These are phyloP conservation scores for Chlamydomonas reinhardtii DNA, from an alignment of 163 green algal genomes.

Conservation along the genomic window DNA sequence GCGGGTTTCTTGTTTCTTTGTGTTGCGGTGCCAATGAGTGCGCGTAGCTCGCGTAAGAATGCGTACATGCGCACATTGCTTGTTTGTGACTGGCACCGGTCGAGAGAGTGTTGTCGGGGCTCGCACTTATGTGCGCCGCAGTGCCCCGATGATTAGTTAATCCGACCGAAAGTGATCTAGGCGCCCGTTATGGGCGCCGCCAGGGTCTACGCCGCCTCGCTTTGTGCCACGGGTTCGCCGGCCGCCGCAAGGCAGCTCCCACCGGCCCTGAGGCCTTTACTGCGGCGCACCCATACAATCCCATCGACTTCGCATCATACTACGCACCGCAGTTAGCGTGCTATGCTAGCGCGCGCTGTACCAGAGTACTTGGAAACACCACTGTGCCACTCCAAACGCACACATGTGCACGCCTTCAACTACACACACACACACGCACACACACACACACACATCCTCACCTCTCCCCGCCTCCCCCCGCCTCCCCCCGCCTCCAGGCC, in stretches of 20 bases:
- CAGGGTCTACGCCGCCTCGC: not conserved
- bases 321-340: no score
- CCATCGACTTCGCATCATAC: no score
- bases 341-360: no score
- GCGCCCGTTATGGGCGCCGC: slow-evolving; percentile 45
- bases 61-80: not conserved
- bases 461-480: not conserved
- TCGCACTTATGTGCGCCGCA: not conserved
- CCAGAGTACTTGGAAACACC: no score
- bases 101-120: slow-evolving; percentile 49
- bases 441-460: no score
- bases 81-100: not conserved
- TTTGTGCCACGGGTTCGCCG: not conserved
- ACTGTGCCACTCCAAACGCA: no score
- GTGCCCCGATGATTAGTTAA: slow-evolving; percentile 47
- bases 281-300: slow-evolving; percentile 8
- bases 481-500: not conserved
- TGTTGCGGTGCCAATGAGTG: no score
- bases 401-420: no score
- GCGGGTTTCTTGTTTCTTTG: no score
- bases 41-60: no score
- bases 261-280: not conserved
- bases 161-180: slow-evolving; percentile 41
- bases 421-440: no score
- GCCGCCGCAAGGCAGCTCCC: not conserved